Evolutionary conservation across 257 asterid genomes (phyloP), one percentile per base, ranked within the genome.

Genomic region (Datura wrightii): DNA sequence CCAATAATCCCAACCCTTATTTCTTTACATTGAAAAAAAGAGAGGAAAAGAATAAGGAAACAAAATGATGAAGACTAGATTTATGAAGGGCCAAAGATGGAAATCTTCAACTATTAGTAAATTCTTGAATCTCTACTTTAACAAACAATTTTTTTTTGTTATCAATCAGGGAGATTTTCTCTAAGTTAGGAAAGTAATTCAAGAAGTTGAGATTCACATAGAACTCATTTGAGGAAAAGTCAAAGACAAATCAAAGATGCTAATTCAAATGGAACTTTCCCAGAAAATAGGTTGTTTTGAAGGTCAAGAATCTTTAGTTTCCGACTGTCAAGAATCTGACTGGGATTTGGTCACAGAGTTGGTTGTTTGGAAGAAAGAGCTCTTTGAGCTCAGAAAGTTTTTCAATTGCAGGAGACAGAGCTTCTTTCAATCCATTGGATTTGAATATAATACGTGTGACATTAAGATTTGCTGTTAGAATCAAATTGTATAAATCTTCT

Each of bases 151-250:
- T n/a, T n/a, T n/a, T n/a, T n/a, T n/a, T n/a, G n/a, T 94, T 94
- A 85, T 92, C 92, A 41, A 97, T 92, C 39, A 94, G 90, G 62
- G 92, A 89, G 46, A 95, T 90, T 60, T 88, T 91, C 80, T 95
- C 98, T 82, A 95, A 87, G 82, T 93, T 93, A 53, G 97, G 94
- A 44, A 93, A 92, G 83, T 90, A 54, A n/a, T 92, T 91, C 92
- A 95, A 79, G 94, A 95, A 95, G 74, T 82, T 88, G 83, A 95
- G 80, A 19, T 86, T 88, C 8, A 98, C 98, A 0, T 92, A 56
- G 14, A 94, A 87, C 84, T 83, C 83, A 84, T 95, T 95, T 1
- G 92, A 87, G 1, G 97, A 92, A 39, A 95, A 86, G 78, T 94
- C 97, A 4, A 95, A 95, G 94, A 8, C 86, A 89, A 86, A 59